phyloP scores from a whole-genome alignment of 2,329 filamentous ascomycete species.

The Pseudogymnoascus sp. region DNA sequence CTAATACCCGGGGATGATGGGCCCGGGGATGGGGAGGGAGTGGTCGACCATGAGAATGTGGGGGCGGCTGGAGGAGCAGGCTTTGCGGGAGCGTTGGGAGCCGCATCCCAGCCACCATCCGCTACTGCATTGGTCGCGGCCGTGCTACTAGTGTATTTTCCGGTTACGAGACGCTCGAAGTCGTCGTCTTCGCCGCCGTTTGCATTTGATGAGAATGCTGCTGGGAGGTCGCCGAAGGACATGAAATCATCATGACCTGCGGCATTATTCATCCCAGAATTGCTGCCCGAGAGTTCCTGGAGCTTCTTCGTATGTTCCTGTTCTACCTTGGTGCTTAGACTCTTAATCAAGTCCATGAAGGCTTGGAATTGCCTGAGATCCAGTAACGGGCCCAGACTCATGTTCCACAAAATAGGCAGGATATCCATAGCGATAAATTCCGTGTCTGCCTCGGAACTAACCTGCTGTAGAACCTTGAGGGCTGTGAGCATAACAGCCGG shows the following conservation, averaged over 20 bases:
- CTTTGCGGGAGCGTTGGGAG: constrained; percentile 28
- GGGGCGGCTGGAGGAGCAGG: constrained; percentile 35
- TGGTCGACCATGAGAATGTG: constrained; percentile 56
- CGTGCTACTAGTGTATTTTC: constrained; percentile 39
- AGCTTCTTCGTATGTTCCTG: constrained; percentile 82
- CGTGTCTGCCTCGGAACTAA: constrained; percentile 72
- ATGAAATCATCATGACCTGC: constrained; percentile 57
- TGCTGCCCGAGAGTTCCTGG: constrained; percentile 64
- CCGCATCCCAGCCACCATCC: constrained; percentile 44
- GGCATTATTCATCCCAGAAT: constrained; percentile 39
- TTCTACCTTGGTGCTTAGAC: constrained; percentile 70
- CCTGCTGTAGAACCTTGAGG: constrained; percentile 72
- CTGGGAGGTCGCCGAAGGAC: constrained; percentile 59
- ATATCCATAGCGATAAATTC: constrained; percentile 92
- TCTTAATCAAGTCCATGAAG: constrained; percentile 85
- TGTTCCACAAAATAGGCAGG: constrained; percentile 81
- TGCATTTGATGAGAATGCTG: constrained; percentile 37
- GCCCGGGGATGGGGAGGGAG: constrained; percentile 33
- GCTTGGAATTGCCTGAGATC: constrained; percentile 79
- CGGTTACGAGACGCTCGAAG: constrained; percentile 85
- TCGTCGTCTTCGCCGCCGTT: constrained; percentile 58
- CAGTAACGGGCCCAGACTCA: constrained; percentile 82
- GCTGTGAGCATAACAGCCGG: constrained; percentile 96
- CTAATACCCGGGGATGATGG: constrained; percentile 11
- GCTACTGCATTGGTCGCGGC: constrained; percentile 30